Percentiles rank a stretch among this genome's conserved stretches.
Conservation (phyloP, 225 moss, liverwort and hornwort genomes). For the Thuidium tamariscinum region DNA sequence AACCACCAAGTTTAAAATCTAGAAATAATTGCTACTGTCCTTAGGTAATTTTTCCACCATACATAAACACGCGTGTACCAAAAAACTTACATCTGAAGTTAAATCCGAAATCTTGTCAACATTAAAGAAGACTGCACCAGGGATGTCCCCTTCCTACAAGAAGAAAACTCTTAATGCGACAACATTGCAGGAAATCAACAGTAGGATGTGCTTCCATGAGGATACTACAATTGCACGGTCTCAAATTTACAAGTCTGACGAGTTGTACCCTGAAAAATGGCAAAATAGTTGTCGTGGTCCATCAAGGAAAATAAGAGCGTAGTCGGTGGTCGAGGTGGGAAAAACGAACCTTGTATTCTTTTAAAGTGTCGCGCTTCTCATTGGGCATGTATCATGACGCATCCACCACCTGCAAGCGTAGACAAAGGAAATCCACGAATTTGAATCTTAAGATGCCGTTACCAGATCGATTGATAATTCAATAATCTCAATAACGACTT, state of each 20-base stretch:
- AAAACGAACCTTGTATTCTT: constrained; percentile 68
- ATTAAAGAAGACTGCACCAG: constrained; percentile 49
- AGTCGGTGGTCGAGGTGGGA: not conserved
- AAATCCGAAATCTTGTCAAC: constrained; percentile 39
- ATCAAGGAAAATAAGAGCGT: not conserved
- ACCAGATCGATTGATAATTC: not conserved
- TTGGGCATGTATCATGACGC: constrained; percentile 99
- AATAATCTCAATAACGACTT: not conserved
- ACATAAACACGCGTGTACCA: not conserved
- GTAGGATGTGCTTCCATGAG: not conserved
- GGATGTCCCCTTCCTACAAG: constrained; percentile 39
- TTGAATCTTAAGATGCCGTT: not conserved
- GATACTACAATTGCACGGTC: not conserved
- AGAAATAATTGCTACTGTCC: not conserved
- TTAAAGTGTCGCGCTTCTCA: constrained; percentile 63
- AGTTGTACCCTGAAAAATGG: not conserved
- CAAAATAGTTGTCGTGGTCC: not conserved
- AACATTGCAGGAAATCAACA: not conserved
- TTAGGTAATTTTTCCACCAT: not conserved
- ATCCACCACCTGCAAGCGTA: constrained; percentile 80
- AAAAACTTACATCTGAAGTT: constrained; percentile 39
- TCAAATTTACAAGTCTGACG: not conserved
- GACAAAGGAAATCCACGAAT: not conserved
- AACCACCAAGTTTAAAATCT: not conserved
- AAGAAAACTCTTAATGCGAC: not conserved